A percentile compares a stretch with the other conserved stretches of the same genome.
These are phyloP conservation scores for Chlorella sp. DNA, from an alignment of 139 green algal species.

Conservation along the genomic window DNA sequence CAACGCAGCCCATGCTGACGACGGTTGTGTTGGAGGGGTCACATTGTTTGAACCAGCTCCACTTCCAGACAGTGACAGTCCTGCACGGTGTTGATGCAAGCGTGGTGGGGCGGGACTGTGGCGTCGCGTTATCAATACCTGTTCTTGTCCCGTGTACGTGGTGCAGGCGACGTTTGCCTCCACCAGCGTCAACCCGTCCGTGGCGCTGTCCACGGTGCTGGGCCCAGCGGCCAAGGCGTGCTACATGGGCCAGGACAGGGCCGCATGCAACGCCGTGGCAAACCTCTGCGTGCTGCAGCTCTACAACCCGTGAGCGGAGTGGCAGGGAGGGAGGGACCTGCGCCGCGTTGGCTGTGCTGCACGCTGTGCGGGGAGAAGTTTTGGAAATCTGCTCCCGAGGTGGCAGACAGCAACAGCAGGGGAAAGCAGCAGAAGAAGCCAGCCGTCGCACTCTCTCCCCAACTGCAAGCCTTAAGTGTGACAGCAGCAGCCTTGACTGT, in stretches of 20 bases:
- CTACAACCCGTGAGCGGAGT: conserved; percentile 30
- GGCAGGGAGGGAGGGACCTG: no score
- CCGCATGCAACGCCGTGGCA: conserved; percentile 44
- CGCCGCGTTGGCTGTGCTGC: no score
- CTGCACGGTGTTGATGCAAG: background rate
- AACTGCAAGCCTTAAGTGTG: no score
- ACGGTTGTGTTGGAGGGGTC: background rate
- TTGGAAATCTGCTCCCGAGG: no score
- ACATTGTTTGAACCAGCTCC: background rate
- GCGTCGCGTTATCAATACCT: background rate
- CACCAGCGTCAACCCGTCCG: conserved; percentile 6
- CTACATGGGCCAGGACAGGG: conserved; percentile 14
- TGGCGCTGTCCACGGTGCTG: conserved; percentile 25
- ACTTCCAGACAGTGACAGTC: background rate
- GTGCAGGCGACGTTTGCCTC: conserved; percentile 11
- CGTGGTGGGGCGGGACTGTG: no score
- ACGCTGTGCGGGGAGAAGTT: no score
- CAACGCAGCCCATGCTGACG: background rate
- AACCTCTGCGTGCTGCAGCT: conserved; percentile 54
- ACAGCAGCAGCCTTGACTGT: no score
- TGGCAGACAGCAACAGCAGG: no score
- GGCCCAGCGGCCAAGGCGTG: conserved; percentile 31
- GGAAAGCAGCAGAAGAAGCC: no score
- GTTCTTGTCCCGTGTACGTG: background rate
- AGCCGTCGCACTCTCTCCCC: no score